Evolutionary conservation across 2,329 filamentous ascomycete genomes (phyloP).

Genomic region (Pestalotiopsis sp.): DNA sequence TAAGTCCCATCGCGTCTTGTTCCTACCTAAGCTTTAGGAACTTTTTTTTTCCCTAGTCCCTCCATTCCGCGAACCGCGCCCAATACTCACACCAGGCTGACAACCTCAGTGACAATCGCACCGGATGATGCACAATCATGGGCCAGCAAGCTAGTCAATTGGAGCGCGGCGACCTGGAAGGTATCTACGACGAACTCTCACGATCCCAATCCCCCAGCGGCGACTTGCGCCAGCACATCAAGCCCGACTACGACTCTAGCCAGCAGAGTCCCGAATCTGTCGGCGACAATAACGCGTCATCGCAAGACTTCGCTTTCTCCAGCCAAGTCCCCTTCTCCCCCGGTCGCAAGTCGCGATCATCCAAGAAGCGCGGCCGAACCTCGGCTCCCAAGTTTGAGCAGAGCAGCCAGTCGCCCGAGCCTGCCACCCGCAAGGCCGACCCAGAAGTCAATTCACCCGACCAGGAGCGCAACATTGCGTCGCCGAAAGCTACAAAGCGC

Average conservation of each 20-base stretch:
- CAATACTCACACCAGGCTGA: background rate
- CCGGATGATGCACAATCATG: conserved; percentile 8
- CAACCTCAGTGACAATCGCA: background rate
- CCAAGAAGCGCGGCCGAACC: background rate
- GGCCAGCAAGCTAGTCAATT: conserved; percentile 10
- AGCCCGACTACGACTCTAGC: background rate
- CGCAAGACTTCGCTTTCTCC: conserved; percentile 13
- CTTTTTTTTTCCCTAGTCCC: background rate
- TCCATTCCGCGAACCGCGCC: background rate
- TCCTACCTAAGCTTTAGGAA: background rate
- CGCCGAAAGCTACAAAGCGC: background rate
- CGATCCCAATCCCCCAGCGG: background rate
- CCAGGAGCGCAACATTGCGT: background rate
- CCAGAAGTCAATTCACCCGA: background rate
- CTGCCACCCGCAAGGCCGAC: background rate
- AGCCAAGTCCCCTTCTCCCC: conserved; percentile 12
- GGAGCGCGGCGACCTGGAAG: background rate
- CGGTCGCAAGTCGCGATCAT: background rate
- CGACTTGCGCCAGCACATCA: background rate
- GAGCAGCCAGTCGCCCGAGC: background rate
- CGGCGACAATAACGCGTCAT: background rate
- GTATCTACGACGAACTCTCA: background rate
- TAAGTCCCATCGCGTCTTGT: background rate
- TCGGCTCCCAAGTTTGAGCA: conserved; percentile 4
- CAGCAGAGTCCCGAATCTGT: background rate